Evolutionary conservation across 371 early-diverging fungal genomes (phyloP), one percentile per base, ranked within the genome.

Genomic region (Mortierella polycephala): DNA sequence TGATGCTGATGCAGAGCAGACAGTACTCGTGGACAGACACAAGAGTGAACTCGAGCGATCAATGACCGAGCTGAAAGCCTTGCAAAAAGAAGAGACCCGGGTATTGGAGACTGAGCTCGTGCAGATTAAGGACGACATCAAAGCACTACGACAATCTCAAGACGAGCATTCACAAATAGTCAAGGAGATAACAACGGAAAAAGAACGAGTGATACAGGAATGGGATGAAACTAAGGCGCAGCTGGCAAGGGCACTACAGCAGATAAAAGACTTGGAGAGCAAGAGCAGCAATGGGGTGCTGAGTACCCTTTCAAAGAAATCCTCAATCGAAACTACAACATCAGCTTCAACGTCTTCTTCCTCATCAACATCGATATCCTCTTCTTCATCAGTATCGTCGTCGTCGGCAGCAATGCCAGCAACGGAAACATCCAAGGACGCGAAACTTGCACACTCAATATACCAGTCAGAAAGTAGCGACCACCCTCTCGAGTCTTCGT

Each of bases 1-100:
- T 0, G 73, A 73, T 20, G 63, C 73, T 5, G 67, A 73, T 58
- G 45, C 42, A n/a, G 73, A 73, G 13, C 57, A 73, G 41, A 62
- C 60, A 37, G 62, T 10, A 18, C 23, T 73, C 53, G 42, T 39
- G 2, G 52, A 37, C 5, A 45, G 42, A 5, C 71, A 67, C 52
- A 62, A 60, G 53, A 47, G 21, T 3, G 67, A 62, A n/a, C 62
- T 57, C 9, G 57, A 40, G 1, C 50, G 57, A 45, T 53, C 57
- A 14, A 0, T 65, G 10, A 53, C 58, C 9, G 18, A 44, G 16
- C 30, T 46, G 1, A 50, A 42, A 13, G n/a, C 30, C 2, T 16
- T 39, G 6, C 23, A 40, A 12, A 5, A 44, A 2, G n/a, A 40
- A 12, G 57, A 61, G 8, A 20, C 13, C 4, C 46, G 3, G 21